Evolutionary conservation across 495 filamentous ascomycete genomes (phyloP).

Genomic region (Tuber brumale): DNA sequence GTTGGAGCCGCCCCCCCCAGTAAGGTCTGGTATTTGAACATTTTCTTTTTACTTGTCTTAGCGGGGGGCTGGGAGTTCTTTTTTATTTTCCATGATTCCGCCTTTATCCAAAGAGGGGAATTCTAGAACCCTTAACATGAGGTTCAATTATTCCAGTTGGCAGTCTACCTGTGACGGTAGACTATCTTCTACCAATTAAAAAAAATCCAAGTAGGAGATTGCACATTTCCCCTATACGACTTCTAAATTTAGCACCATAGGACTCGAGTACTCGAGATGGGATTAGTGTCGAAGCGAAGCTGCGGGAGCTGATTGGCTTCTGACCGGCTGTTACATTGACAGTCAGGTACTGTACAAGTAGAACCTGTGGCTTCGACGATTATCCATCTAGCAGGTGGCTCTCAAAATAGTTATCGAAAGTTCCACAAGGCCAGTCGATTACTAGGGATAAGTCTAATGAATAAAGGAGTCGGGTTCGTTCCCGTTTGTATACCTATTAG

Average conservation of each 20-base stretch:
- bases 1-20: neutral
- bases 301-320: neutral
- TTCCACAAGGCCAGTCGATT: neutral
- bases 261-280: neutral
- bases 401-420: neutral
- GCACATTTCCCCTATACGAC: neutral
- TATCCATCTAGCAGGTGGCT: neutral
- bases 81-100: neutral
- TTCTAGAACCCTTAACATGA: neutral
- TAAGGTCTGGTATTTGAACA: neutral
- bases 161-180: neutral
- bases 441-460: neutral
- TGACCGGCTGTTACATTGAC: neutral
- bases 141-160: neutral
- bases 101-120: neutral
- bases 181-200: neutral
- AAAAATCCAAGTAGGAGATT: neutral
- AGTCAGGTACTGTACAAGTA: neutral
- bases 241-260: neutral
- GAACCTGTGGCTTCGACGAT: neutral
- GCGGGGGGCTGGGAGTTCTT: neutral
- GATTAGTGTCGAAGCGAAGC: neutral
- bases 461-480: neutral
- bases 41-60: neutral
- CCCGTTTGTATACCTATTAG: neutral